Base-by-base conservation (phyloP, 1,284 basidiomycete species). In the Serendipita sp. region DNA sequence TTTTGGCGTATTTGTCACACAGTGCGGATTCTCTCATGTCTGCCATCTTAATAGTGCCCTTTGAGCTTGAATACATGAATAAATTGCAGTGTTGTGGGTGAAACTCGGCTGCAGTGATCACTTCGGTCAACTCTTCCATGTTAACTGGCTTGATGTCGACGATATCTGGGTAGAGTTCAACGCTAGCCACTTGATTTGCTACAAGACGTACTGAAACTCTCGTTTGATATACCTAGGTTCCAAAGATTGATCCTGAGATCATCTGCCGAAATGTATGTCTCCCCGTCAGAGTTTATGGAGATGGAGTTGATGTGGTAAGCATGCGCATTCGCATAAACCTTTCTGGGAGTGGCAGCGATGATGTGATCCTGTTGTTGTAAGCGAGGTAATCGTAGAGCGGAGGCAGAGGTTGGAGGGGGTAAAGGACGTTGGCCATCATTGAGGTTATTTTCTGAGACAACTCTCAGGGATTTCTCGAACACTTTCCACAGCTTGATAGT, bases 401-500 rank as follows among this genome's bases (percentile, higher is more conserved):
- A 74, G 64, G 74, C 73, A 66, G 73, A 74, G 64, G 78, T 75
- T 29, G 86, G 87, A 61, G 84, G 78, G 29, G 83, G 80, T 62
- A 85, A 73, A 41, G 80, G 76, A 62, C 82, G 81, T 71, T 85
- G 83, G 34, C 88, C 88, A 71, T 91, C 88, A 65, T 85, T 84
- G 69, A 94, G 86, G 74, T 99, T 99, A 73, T 95, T 97, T 78
- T 99, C 93, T 26, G 94, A 87, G 26, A 99, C 94, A 42, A 98
- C 90, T 70, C 91, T 89, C 71, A 99, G 79, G 45, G 91, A 91
- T 77, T 98, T 98, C 77, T 99, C 96, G 69, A 98, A 99, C 41
- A 99, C 95, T 73, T 99, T 99, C 96, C 96, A 99, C 63, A 99
- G 84, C 74, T 99, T 99, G 80, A 99, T 97, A 45, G 96, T 99